Conservation (phyloP, 768 basidiomycete genomes). For the Hericium coralloides region DNA sequence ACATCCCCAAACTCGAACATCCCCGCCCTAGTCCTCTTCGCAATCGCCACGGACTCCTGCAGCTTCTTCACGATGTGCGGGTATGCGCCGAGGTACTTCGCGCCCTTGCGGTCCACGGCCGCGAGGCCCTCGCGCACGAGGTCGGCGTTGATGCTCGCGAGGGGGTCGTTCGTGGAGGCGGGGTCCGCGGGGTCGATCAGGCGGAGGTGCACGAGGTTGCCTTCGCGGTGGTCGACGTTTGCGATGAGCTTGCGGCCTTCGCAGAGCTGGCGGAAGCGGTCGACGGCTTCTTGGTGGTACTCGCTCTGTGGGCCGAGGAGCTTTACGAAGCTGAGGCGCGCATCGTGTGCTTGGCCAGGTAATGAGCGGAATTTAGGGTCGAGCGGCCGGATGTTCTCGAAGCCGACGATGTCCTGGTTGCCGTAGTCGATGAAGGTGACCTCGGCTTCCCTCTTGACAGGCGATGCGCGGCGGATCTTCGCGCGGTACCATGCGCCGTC, state of each 20-base stretch:
- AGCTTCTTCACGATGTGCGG: slow-evolving; percentile 59
- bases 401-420: slow-evolving; percentile 84
- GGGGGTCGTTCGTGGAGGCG: slow-evolving; percentile 52
- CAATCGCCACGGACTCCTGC: slow-evolving; percentile 47
- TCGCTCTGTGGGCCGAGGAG: slow-evolving; percentile 76
- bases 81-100: slow-evolving; percentile 64
- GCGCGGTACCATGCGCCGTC: slow-evolving; percentile 96
- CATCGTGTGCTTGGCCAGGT: slow-evolving; percentile 91
- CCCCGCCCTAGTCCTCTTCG: slow-evolving; percentile 68
- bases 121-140: slow-evolving; percentile 85
- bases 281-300: slow-evolving; percentile 76
- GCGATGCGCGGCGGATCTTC: slow-evolving; percentile 77
- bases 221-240: slow-evolving; percentile 87
- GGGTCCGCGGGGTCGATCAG: slow-evolving; percentile 86
- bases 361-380: slow-evolving; percentile 86
- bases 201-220: slow-evolving; percentile 71
- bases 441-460: slow-evolving; percentile 88
- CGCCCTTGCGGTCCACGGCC: slow-evolving; percentile 65
- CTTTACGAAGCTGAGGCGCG: slow-evolving; percentile 87
- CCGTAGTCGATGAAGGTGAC: slow-evolving; percentile 95
- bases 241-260: slow-evolving; percentile 95
- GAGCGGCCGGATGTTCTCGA: slow-evolving; percentile 78
- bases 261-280: slow-evolving; percentile 76
- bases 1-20: slow-evolving; percentile 93
- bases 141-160: slow-evolving; percentile 81